Conservation (phyloP, 2,329 filamentous ascomycete genomes). For the Beauveria brongniartii region DNA sequence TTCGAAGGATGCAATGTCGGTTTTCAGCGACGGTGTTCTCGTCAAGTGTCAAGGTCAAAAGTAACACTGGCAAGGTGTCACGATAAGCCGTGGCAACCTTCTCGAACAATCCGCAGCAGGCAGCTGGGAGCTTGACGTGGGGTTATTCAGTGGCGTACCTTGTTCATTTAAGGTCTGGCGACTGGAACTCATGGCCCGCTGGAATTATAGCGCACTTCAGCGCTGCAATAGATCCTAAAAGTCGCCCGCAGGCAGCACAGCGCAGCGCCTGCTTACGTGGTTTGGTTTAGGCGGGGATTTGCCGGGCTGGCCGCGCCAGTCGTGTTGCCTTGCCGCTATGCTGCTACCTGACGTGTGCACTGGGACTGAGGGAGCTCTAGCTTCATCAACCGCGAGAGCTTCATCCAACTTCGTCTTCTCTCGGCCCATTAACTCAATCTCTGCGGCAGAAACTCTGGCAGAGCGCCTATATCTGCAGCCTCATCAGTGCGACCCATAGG, state of each 20-base stretch:
- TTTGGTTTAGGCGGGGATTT: constrained; percentile 12
- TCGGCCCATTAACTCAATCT: not conserved
- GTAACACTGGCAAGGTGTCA: not conserved
- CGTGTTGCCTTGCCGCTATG: constrained; percentile 13
- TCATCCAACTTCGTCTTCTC: not conserved
- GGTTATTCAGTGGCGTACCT: not conserved
- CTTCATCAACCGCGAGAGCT: constrained; percentile 10
- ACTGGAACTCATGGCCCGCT: not conserved
- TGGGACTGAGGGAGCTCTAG: constrained; percentile 6
- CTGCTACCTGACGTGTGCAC: not conserved
- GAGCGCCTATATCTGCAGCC: not conserved
- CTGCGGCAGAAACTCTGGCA: not conserved
- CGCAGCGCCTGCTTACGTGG: constrained; percentile 1
- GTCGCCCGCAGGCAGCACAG: not conserved
- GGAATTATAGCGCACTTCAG: not conserved
- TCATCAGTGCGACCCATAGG: not conserved
- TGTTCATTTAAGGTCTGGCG: not conserved
- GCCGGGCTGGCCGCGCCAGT: constrained; percentile 13
- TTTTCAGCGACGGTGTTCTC: not conserved
- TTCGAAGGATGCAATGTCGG: not conserved
- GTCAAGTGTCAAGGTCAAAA: not conserved
- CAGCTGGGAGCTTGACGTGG: constrained; percentile 10
- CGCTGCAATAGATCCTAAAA: not conserved
- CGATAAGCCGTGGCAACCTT: constrained; percentile 8
- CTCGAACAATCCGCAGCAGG: constrained; percentile 13